A percentile compares a stretch with the other conserved stretches of the same genome.
These are phyloP conservation scores for Podila epicladia DNA, from an alignment of 192 early-diverging fungal genomes.

Conservation along the genomic window DNA sequence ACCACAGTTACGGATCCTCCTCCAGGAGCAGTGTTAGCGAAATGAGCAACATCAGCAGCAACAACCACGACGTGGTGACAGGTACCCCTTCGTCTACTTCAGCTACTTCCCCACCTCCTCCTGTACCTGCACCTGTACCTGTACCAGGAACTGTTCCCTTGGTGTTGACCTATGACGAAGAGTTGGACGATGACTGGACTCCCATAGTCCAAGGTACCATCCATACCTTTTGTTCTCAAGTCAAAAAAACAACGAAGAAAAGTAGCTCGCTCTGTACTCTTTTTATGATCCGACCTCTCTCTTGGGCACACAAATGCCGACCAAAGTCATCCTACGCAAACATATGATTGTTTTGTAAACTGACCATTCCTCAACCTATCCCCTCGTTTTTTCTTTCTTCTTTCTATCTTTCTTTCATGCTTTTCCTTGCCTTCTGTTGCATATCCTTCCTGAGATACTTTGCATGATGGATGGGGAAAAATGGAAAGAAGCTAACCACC, in stretches of 20 bases:
- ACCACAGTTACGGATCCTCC: slow-evolving; percentile 24
- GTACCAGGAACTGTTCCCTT: background rate
- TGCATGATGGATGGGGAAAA: background rate
- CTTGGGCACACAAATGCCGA: background rate
- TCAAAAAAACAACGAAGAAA: background rate
- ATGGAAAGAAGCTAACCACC: background rate
- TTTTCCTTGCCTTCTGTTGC: background rate
- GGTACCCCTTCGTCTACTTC: slow-evolving; percentile 13
- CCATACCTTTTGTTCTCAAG: background rate
- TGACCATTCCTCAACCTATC: background rate
- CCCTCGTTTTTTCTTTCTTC: background rate
- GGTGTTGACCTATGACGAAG: background rate
- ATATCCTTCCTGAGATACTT: background rate
- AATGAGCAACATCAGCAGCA: slow-evolving; percentile 43
- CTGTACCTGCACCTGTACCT: background rate
- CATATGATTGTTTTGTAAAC: background rate
- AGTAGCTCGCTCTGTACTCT: background rate
- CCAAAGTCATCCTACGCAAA: background rate
- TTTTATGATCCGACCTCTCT: background rate
- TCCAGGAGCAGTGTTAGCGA: slow-evolving; percentile 31
- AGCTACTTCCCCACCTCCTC: no score
- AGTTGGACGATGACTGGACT: background rate
- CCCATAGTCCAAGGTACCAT: slow-evolving; percentile 4
- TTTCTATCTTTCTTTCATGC: background rate
- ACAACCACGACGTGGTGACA: slow-evolving; percentile 21